Conservation (phyloP, 495 filamentous ascomycete species). For the Clohesyomyces aquaticus region DNA sequence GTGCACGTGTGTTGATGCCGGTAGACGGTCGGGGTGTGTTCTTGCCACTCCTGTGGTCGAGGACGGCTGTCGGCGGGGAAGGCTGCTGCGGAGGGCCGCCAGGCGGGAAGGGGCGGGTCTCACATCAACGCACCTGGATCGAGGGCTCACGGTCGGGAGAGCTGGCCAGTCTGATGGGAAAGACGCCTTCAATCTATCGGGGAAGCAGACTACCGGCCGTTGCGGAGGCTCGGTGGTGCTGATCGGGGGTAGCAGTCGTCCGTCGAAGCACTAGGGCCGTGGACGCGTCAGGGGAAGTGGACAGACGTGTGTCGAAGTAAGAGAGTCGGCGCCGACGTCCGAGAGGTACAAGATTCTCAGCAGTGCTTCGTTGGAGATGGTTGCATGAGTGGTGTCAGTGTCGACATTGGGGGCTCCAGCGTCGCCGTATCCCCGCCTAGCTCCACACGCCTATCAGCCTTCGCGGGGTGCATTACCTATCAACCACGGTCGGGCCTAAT, state of each 20-base stretch:
- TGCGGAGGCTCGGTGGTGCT: not conserved
- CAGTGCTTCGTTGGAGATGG: too few species aligned
- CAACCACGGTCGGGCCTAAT: too few species aligned
- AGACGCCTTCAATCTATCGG: too few species aligned
- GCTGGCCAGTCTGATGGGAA: too few species aligned
- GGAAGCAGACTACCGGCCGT: not conserved
- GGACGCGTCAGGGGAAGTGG: not conserved
- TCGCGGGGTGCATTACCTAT: not conserved
- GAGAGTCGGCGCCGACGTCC: not conserved
- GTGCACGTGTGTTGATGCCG: not conserved
- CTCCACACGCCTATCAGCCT: not conserved
- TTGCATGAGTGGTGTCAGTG: too few species aligned
- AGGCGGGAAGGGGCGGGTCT: not conserved
- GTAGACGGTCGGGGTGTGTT: not conserved
- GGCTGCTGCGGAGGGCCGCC: not conserved
- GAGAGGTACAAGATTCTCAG: not conserved
- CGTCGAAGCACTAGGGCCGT: not conserved
- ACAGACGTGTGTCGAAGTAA: too few species aligned
- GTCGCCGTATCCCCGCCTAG: not conserved
- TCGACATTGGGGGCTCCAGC: too few species aligned
- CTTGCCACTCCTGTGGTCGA: not conserved
- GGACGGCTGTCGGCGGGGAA: not conserved
- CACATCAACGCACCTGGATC: not conserved
- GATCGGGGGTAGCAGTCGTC: not conserved
- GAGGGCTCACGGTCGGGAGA: too few species aligned